Evolutionary conservation across 768 basidiomycete species (phyloP), one percentile per base, ranked within the genome.

Genomic region (Saitozyma podzolica): DNA sequence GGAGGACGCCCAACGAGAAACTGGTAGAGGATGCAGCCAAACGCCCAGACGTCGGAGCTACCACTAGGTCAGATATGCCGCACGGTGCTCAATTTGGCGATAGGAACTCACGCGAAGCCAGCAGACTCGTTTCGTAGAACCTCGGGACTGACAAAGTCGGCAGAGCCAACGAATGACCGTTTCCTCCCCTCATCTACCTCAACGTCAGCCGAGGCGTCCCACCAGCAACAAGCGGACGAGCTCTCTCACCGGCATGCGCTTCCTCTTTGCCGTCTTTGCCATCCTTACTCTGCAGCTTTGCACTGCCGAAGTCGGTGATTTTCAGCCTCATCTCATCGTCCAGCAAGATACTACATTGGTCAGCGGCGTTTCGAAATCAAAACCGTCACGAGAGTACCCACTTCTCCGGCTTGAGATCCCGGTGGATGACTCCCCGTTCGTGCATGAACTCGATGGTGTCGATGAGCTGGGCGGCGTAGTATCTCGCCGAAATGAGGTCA

Each of bases 261-360:
- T 29, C 29, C 5, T 53, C 63, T 29, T 53, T 55, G 14, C 40
- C 59, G 50, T 62, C 65, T 50, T 59, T 54, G 40, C 65, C 59
- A 16, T 76, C 75, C 40, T 72, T 72, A 3, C 45, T 17, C 11
- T 11, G n/a, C 45, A 13, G 45, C 13, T 47, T 80, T 17, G 92
- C 92, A 5, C 92, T 94, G 7, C 96, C 96, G 79, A 98, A 98
- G 78, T 99, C 96, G 14, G 92, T 91, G n/a, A 99, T 85, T 79
- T 92, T 95, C 75, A 96, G 86, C 58, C 92, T 87, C 80, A 88
- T 90, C 14, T 87, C 84, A 42, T 85, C 85, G 69, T 95, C 92
- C n/a, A 99, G 83, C 9, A 99, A 83, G 40, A 98, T 83, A 76
- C 97, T 97, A 79, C 90, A 54, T 16, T 7, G 52, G 40, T 42